These are phyloP conservation scores for Brassica incana DNA, from an alignment of 345 rosid species.

Conservation along the genomic window DNA sequence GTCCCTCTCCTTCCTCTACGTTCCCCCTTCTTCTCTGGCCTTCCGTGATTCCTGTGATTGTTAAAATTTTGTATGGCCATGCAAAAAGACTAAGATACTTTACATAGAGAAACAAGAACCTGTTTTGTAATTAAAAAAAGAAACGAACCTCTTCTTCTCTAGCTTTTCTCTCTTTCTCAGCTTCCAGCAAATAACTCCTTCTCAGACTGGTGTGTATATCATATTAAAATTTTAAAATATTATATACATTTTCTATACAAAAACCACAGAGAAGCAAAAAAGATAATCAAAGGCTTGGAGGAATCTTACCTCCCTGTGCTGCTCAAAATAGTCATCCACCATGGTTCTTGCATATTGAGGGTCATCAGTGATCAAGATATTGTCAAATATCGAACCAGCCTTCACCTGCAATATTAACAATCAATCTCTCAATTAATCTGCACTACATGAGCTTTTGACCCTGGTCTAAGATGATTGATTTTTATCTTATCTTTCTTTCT, in stretches of 20 bases:
- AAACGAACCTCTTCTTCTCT: slow-evolving; percentile 79
- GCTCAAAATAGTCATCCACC: slow-evolving; percentile 59
- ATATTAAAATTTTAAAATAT: background rate
- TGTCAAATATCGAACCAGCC: slow-evolving; percentile 90
- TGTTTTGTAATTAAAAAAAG: background rate
- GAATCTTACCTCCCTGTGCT: slow-evolving; percentile 64
- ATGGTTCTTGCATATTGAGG: slow-evolving; percentile 84
- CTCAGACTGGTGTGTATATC: slow-evolving; percentile 56
- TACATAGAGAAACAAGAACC: slow-evolving; percentile 7
- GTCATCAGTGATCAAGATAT: slow-evolving; percentile 82
- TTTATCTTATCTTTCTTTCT: background rate
- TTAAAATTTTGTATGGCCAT: background rate
- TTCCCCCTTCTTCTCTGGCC: slow-evolving; percentile 89
- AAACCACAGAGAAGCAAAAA: background rate
- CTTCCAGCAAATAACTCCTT: slow-evolving; percentile 84
- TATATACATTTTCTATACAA: slow-evolving; percentile 3
- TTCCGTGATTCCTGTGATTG: slow-evolving; percentile 62
- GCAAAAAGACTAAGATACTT: background rate
- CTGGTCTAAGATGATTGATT: too few species aligned
- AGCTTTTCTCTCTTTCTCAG: slow-evolving; percentile 85
- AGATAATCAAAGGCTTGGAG: slow-evolving; percentile 8
- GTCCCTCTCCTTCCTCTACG: slow-evolving; percentile 71
- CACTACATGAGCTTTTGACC: background rate
- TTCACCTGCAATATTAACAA: slow-evolving; percentile 62
- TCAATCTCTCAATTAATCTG: background rate